Conservation (phyloP, 345 rosid species). For the Syzygium aqueum region DNA sequence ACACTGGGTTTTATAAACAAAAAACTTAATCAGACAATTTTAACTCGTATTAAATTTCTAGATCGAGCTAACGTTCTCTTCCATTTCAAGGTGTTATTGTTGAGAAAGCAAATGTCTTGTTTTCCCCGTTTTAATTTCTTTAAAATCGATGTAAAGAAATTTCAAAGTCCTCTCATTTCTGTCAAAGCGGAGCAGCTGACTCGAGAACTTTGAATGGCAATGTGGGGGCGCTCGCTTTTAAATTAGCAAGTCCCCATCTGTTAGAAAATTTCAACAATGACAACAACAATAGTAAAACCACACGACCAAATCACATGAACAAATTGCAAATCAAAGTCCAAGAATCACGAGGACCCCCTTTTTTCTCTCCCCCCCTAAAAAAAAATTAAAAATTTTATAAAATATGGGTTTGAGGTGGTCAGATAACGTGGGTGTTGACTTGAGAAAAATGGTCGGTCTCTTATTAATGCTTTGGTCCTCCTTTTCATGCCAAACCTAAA, state of each 20-base stretch:
- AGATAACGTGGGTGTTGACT: constrained; percentile 2
- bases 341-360: not conserved
- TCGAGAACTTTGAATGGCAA: not conserved
- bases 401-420: not conserved
- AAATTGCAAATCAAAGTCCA: not conserved
- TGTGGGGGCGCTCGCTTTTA: not conserved
- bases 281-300: not conserved
- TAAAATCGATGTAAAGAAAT: not conserved
- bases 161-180: not conserved
- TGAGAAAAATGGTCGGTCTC: not conserved
- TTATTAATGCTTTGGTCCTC: not conserved
- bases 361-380: not conserved
- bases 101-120: not conserved
- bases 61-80: not conserved
- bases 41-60: not conserved
- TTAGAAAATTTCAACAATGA: not conserved
- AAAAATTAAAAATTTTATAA: not conserved
- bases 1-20: not conserved
- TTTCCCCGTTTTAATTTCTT: not conserved
- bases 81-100: not conserved
- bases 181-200: not conserved
- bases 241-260: not conserved
- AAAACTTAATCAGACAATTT: not conserved
- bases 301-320: not conserved
- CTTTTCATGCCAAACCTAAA: not conserved